phyloP scores from a whole-genome alignment of 306 rosid species.

The Carpinus fangiana region DNA sequence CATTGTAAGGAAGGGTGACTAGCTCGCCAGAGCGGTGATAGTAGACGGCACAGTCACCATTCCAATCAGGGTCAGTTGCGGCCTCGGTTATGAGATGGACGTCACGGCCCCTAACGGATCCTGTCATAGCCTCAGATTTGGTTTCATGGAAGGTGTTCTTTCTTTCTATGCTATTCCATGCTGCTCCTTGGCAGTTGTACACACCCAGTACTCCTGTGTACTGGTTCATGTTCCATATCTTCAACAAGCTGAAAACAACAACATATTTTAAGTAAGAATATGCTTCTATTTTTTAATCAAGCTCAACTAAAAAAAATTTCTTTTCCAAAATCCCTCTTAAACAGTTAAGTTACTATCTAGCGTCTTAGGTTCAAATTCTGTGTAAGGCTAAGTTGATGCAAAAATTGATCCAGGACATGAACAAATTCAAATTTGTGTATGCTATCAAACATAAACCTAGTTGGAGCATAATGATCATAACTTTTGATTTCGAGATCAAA shows the following conservation, averaged over 20 bases:
- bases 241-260: conserved; percentile 52
- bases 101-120: conserved; percentile 62
- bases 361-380: too few relatives aligned
- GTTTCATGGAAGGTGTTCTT: conserved; percentile 68
- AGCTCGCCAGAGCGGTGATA: conserved; percentile 44
- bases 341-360: not conserved
- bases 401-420: too few relatives aligned
- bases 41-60: conserved; percentile 67
- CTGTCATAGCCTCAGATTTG: conserved; percentile 47
- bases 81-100: conserved; percentile 64
- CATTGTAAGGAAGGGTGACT: conserved; percentile 60
- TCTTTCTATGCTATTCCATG: conserved; percentile 67
- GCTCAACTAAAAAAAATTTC: not conserved
- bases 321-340: not conserved
- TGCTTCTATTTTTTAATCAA: too few relatives aligned
- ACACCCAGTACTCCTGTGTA: conserved; percentile 74
- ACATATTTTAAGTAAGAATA: too few relatives aligned
- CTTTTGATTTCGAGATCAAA: too few relatives aligned
- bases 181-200: conserved; percentile 96
- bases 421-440: too few relatives aligned
- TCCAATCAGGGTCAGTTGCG: conserved; percentile 47
- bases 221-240: conserved; percentile 96
- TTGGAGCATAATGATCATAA: too few relatives aligned
- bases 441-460: too few relatives aligned
- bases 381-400: too few relatives aligned